Base-by-base conservation (phyloP, 768 basidiomycete species). In the Lactarius akahatsu region DNA sequence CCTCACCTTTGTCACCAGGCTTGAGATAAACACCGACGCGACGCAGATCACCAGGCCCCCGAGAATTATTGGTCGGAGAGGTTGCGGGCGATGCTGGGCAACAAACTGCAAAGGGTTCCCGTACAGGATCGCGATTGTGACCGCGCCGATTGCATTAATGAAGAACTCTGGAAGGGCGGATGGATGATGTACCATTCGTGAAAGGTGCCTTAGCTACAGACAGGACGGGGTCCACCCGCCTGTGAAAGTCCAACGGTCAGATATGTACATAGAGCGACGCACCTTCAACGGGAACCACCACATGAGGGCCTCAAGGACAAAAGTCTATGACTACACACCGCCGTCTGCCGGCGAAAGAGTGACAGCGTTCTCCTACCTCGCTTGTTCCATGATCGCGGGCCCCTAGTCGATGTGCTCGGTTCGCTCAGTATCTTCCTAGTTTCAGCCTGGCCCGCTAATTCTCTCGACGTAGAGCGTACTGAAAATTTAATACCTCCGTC, bases 221-320 rank as follows among this genome's bases (percentile, higher is more conserved):
- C 5, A 23, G 58, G 3, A 11, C 5, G 30, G 7, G 9, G 5
- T 15, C 13, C 9, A 23, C 50, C 4, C 30, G 13, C 30, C 9
- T 56, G 55, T 56, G 30, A 43, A 43, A 5, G 26, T 55, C 28
- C 8, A 43, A 40, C 32, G 11, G 52, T 10, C 9, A 23, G 28
- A 64, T 18, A 41, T 9, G 26, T 20, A 30, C 40, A 30, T 18
- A 23, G 28, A 20, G 16, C 9, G 30, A 61, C 67, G 2, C 47
- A 74, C 71, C 71, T 71, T 71, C 56, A 71, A 74, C 52, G 61
- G 67, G 20, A 72, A 71, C 0, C 71, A 72, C 72, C 71, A 74
- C 10, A 72, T 65, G 60, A 71, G 52, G 58, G 64, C 70, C 64
- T 72, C 71, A 15, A 74, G 57, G 15, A 70, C n/a, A 62, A 74